phyloP scores from a whole-genome alignment of 495 filamentous ascomycete species.

The Schizothecium vesticola region DNA sequence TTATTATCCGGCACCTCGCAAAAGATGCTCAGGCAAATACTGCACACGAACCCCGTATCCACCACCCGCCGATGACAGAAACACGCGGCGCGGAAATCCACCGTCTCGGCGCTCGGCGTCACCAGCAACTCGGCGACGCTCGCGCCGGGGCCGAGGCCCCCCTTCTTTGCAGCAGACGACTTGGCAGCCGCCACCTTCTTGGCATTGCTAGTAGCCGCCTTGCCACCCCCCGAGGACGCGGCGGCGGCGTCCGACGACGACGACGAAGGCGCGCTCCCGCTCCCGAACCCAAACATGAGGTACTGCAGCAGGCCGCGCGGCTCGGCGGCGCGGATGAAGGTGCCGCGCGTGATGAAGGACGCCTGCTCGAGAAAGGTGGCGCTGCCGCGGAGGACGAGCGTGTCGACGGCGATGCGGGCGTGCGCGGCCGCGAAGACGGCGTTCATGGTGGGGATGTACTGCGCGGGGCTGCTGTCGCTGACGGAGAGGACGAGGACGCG shows the following conservation, averaged over 20 bases:
- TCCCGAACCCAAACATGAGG: conserved; percentile 83
- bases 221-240: neutral
- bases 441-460: conserved; percentile 99
- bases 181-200: neutral
- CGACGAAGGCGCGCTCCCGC: conserved; percentile 33
- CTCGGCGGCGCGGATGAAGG: conserved; percentile 68
- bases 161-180: conserved; percentile 26
- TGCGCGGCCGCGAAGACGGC: conserved; percentile 90
- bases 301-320: conserved; percentile 73
- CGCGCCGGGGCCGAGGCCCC: conserved; percentile 3
- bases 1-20: conserved; percentile 42
- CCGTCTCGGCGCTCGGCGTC: conserved; percentile 72
- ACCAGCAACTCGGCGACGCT: conserved; percentile 47
- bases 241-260: neutral
- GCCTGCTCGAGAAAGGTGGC: conserved; percentile 92
- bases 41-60: conserved; percentile 91
- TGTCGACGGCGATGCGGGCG: conserved; percentile 80
- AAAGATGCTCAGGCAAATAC: conserved; percentile 81
- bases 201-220: conserved; percentile 26
- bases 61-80: conserved; percentile 93
- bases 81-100: conserved; percentile 95
- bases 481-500: conserved; percentile 82
- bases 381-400: conserved; percentile 75
- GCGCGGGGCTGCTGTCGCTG: conserved; percentile 73
- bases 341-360: conserved; percentile 79